Base-by-base conservation (phyloP, 805 yeast species). In the Myxozyma geophila region DNA sequence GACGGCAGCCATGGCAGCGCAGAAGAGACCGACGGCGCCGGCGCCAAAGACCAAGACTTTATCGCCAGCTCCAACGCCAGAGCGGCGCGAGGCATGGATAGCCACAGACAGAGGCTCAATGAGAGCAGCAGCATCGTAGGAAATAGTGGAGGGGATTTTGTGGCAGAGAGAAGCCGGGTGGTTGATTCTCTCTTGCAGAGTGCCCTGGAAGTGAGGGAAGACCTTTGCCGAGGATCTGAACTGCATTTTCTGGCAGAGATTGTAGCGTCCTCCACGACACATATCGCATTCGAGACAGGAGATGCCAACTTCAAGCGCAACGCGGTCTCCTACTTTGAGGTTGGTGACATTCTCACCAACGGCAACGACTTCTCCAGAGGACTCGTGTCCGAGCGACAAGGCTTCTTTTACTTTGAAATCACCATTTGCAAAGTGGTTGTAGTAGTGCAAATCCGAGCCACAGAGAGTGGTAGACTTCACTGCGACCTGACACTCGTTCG, bases 131-230 rank as follows among this genome's bases (percentile, higher is more conserved):
- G 87, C 85, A 72, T 88, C 93, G 56, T 85, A 82, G 1, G 88
- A 79, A 17, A 89, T 87, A 67, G 83, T 80, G 13, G 84, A 87
- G 3, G 96, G 93, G 60, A 89, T 77, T 72, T 87, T 71, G 67
- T 73, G 70, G 60, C 71, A 67, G 92, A 75, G 84, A 79, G 68
- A 87, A 85, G 67, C 93, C 91, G 67, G 83, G 77, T 67, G 89
- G 87, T 75, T 89, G 85, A 70, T 88, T 87, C 23, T 92, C 90
- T 70, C 88, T 95, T 60, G 90, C 87, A 44, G 96, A 87, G 65
- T 90, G 89, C 97, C 97, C 95, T 90, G 91, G 74, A 88, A 89
- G 75, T 90, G 96, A 71, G 86, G 82, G 62, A 90, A 78, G 44
- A 84, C 82, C 79, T 90, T 82, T 65, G 96, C 96, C 72, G 55